Evolutionary conservation across 306 rosid genomes (phyloP).

Genomic region (Casuarina equisetifolia): DNA sequence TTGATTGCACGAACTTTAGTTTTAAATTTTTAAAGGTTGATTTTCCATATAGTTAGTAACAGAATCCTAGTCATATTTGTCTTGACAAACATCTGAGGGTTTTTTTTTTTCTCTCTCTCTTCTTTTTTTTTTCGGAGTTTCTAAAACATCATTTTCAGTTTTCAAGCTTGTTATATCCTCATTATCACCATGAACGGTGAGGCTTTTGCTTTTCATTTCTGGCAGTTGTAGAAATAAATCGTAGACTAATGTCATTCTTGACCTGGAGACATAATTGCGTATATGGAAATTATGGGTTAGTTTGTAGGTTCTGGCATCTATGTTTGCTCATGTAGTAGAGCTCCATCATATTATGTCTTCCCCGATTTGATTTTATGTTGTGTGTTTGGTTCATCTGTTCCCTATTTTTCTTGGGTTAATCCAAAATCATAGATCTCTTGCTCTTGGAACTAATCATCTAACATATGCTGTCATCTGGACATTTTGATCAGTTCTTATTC

Average conservation of each 20-base stretch:
- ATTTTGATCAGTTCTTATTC: not conserved
- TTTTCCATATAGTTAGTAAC: too few species aligned
- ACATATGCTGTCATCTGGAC: not conserved
- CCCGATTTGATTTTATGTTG: not conserved
- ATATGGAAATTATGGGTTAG: not conserved
- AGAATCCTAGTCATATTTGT: too few species aligned
- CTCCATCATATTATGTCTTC: not conserved
- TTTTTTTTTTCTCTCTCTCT: too few species aligned
- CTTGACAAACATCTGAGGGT: too few species aligned
- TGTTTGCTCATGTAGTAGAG: not conserved
- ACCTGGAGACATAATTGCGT: not conserved
- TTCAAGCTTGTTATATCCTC: not conserved
- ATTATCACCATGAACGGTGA: not conserved
- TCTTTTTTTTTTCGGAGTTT: not conserved
- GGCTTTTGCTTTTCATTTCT: not conserved
- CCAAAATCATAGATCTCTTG: not conserved
- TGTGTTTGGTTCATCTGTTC: not conserved
- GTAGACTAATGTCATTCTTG: not conserved
- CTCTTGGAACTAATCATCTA: not conserved
- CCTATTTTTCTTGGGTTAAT: not conserved
- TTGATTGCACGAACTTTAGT: not conserved
- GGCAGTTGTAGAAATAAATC: not conserved
- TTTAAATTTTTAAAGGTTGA: not conserved
- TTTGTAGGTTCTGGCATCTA: not conserved
- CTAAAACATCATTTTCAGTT: not conserved